Evolutionary conservation across 2,329 filamentous ascomycete genomes (phyloP), one percentile per base, ranked within the genome.

Genomic region (Juglanconis oblonga): DNA sequence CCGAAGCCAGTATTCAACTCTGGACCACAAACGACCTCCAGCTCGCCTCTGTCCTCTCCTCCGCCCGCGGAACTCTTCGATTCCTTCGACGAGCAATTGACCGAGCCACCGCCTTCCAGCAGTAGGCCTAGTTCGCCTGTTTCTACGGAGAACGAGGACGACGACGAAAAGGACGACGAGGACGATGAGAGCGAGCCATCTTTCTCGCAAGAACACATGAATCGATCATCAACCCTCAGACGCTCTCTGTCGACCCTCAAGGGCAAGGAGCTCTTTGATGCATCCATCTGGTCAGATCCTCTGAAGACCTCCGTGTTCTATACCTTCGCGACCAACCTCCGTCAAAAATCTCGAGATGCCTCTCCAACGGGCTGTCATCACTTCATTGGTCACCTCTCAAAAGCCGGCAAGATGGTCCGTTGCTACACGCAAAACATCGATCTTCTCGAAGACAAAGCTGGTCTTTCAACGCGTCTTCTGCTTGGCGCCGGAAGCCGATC

Each of bases 401-500:
- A 90, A 68, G 80, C 83, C 4, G 86, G 87, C 3, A 87, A 88
- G 64, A 77, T 91, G 5, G 86, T 90, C 36, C 78, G 88, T 44
- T 89, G 87, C 67, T 91, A 91, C 67, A 91, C 88, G 0, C 88
- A 91, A 66, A 91, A 91, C 64, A 91, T 91, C 64, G 88, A 91
- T 65, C 85, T 86, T 63, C 83, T 91, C 6, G 88, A 91, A 69
- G 85, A 87, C 67, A 86, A 88, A 59, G 86, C 89, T 48, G 88
- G 87, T 3, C 76, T 91, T 3, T 84, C 81, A 14, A 89, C 86
- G 0, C 81, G 86, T 57, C 76, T 91, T 8, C 74, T 77, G 10
- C 78, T 82, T 36, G 88, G 88, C 0, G 82, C 85, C 1, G 88
- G 88, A 1, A 85, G 80, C 65, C 80, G 83, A 45, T 80, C 82